Percentiles rank a stretch among this genome's conserved stretches.
These are phyloP conservation scores for Fusarium sacchari DNA, from an alignment of 2,329 filamentous ascomycete genomes.

Conservation along the genomic window DNA sequence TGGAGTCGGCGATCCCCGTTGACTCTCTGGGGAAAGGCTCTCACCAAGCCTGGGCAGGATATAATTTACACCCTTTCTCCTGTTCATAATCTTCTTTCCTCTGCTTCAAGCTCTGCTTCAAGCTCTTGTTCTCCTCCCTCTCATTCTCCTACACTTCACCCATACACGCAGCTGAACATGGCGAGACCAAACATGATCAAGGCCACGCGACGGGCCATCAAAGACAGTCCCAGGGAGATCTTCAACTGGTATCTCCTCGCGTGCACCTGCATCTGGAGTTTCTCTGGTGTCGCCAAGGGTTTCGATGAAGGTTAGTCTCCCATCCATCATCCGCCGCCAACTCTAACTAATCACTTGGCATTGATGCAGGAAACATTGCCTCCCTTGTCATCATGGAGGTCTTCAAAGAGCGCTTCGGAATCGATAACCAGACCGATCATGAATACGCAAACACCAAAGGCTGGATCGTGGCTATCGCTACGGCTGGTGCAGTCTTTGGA, in stretches of 20 bases:
- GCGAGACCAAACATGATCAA: constrained; percentile 38
- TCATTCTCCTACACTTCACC: too few relatives aligned
- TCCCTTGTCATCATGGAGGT: constrained; percentile 44
- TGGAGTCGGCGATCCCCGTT: neutral
- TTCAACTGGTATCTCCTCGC: constrained; percentile 44
- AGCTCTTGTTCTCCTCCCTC: neutral
- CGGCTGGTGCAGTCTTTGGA: constrained; percentile 45
- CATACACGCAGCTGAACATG: neutral
- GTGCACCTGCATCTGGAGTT: constrained; percentile 44
- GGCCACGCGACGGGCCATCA: constrained; percentile 42
- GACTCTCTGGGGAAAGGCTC: neutral
- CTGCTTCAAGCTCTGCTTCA: neutral
- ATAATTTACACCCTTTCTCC: neutral
- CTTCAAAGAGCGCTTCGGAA: constrained; percentile 41
- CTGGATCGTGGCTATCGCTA: constrained; percentile 47
- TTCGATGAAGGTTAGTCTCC: constrained; percentile 43
- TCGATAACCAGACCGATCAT: constrained; percentile 36
- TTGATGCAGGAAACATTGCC: constrained; percentile 42
- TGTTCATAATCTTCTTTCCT: neutral
- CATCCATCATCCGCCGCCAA: accelerated
- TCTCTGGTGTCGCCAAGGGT: constrained; percentile 46
- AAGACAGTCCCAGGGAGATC: constrained; percentile 41
- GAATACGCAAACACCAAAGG: constrained; percentile 46
- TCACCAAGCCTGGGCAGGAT: neutral
- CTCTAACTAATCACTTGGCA: neutral